Conservation (phyloP, 768 basidiomycete genomes). For the Tulasnella sp. region DNA sequence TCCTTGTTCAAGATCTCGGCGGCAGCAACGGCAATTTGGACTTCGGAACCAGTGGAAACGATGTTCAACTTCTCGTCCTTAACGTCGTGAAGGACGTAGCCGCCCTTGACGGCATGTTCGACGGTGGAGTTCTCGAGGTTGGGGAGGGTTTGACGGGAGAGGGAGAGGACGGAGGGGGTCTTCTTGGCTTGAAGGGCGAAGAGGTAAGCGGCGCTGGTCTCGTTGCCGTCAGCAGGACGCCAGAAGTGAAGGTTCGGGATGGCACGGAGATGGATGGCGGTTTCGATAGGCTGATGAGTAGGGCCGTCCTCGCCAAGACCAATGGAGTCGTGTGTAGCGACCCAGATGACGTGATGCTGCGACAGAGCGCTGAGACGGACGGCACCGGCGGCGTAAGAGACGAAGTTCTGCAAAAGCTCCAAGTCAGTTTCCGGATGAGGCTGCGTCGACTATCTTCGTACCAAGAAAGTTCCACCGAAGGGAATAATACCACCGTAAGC, state of each 20-base stretch:
- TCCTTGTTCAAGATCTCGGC: conserved; percentile 67
- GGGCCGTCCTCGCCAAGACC: conserved; percentile 92
- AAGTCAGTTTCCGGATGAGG: neutral
- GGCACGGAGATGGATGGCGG: conserved; percentile 76
- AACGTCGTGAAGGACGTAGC: conserved; percentile 82
- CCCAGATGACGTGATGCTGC: conserved; percentile 87
- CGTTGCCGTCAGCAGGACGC: conserved; percentile 92
- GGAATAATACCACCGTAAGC: conserved; percentile 91
- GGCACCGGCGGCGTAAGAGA: conserved; percentile 88
- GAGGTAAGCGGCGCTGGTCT: conserved; percentile 88
- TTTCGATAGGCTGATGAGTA: conserved; percentile 93
- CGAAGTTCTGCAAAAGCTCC: conserved; percentile 61
- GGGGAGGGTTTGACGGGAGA: conserved; percentile 86
- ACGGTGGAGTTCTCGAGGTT: conserved; percentile 84
- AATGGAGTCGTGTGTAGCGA: conserved; percentile 93
- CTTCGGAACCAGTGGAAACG: conserved; percentile 85
- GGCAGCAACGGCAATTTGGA: conserved; percentile 79
- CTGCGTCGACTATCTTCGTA: conserved; percentile 31
- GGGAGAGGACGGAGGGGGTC: conserved; percentile 77
- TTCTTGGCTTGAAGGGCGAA: conserved; percentile 63
- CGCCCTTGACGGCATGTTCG: conserved; percentile 74
- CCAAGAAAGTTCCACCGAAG: conserved; percentile 87
- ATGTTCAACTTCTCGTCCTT: conserved; percentile 77
- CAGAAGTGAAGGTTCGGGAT: conserved; percentile 88
- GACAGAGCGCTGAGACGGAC: conserved; percentile 85